phyloP scores from a whole-genome alignment of 176 grass and related monocot genomes.

The Pontederia crassipes region DNA sequence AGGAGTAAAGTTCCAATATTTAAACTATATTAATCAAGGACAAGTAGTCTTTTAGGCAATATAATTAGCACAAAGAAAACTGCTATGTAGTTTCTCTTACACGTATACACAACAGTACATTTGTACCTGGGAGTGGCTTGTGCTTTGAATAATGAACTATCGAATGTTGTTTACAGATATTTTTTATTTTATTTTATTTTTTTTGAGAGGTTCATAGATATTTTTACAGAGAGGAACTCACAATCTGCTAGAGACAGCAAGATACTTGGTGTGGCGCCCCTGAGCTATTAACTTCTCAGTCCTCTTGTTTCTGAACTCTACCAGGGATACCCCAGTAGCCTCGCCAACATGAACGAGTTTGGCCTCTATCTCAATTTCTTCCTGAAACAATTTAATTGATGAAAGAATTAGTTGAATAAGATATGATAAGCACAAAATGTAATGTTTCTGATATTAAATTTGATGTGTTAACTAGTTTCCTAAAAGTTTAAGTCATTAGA shows the following conservation, averaged over 20 bases:
- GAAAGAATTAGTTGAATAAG: neutral
- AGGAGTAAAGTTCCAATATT: no score
- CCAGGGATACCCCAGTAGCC: constrained; percentile 38
- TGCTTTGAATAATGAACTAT: constrained; percentile 22
- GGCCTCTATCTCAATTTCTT: constrained; percentile 82
- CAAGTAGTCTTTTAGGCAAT: no score
- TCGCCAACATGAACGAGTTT: constrained; percentile 66
- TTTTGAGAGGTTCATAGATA: neutral
- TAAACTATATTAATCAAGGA: no score
- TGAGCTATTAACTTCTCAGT: constrained; percentile 77
- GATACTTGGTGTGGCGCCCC: constrained; percentile 77
- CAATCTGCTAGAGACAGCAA: constrained; percentile 65
- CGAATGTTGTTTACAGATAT: neutral
- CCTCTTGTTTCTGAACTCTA: constrained; percentile 78
- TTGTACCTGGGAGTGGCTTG: no score
- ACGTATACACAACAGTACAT: no score
- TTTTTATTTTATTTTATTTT: neutral
- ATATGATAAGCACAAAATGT: neutral
- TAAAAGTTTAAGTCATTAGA: no score
- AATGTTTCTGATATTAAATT: neutral
- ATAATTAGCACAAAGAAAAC: no score
- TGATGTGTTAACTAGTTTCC: no score
- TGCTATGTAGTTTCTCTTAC: no score
- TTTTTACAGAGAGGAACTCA: constrained; percentile 23
- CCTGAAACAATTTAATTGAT: constrained; percentile 29